Percentiles rank a stretch among this genome's conserved stretches.
Evolutionary conservation across 192 early-diverging fungal genomes (phyloP).

Genomic region (Coemansia sp.): DNA sequence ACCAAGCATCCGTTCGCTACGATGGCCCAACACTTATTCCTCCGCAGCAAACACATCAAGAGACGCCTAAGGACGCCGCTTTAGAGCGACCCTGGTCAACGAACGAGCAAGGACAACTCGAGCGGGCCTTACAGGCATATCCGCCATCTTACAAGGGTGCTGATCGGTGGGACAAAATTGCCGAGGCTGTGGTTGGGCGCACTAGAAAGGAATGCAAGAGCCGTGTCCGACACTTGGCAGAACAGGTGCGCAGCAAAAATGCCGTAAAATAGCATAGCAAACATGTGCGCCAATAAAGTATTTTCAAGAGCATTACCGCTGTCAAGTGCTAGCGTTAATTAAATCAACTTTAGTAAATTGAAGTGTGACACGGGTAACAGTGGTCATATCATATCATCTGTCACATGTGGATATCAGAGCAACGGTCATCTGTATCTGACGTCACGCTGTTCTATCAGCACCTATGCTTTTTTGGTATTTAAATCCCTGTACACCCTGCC

Average conservation of each 20-base stretch:
- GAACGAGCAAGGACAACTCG: slow-evolving; percentile 59
- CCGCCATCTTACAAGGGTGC: slow-evolving; percentile 61
- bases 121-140: slow-evolving; percentile 62
- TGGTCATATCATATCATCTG: too few species aligned
- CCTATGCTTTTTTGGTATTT: too few species aligned
- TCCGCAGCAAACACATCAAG: neutral
- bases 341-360: too few species aligned
- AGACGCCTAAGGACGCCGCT: neutral
- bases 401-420: too few species aligned
- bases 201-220: slow-evolving; percentile 68
- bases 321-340: too few species aligned
- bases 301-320: too few species aligned
- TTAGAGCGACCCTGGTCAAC: slow-evolving; percentile 58
- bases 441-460: too few species aligned
- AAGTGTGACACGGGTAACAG: too few species aligned
- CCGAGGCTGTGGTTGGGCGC: slow-evolving; percentile 59
- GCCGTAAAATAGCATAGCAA: neutral
- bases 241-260: slow-evolving; percentile 25
- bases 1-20: slow-evolving; percentile 28
- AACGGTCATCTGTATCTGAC: too few species aligned
- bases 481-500: too few species aligned
- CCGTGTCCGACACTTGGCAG: slow-evolving; percentile 57
- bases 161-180: slow-evolving; percentile 71
- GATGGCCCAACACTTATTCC: slow-evolving; percentile 15
- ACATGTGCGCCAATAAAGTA: too few species aligned